These are phyloP conservation scores for Mollisia scopiformis DNA, from an alignment of 2,329 filamentous ascomycete species.

Conservation along the genomic window DNA sequence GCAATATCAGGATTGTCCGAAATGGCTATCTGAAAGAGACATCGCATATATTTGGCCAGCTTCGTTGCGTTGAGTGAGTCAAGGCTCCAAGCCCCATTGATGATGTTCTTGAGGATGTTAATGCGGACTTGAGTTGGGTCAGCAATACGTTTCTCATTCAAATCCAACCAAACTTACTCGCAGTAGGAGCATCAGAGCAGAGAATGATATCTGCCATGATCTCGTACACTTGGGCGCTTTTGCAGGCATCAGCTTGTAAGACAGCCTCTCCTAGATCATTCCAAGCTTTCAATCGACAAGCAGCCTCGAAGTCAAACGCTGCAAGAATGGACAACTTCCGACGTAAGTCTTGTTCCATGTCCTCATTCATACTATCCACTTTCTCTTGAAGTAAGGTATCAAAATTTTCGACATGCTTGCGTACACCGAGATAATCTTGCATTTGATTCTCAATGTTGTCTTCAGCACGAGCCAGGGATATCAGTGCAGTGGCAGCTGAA, in stretches of 20 bases:
- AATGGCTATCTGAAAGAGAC: conserved; percentile 71
- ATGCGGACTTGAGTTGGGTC: conserved; percentile 33
- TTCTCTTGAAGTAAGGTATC: conserved; percentile 48
- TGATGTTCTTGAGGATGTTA: conserved; percentile 63
- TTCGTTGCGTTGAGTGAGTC: conserved; percentile 58
- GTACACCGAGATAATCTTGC: conserved; percentile 64
- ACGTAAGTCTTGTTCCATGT: conserved; percentile 54
- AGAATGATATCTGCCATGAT: conserved; percentile 69
- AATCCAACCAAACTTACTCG: conserved; percentile 43
- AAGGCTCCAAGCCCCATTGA: conserved; percentile 67
- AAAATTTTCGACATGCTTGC: conserved; percentile 64
- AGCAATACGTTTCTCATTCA: not conserved
- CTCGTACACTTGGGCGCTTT: conserved; percentile 54
- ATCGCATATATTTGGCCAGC: conserved; percentile 77
- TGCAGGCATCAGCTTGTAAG: conserved; percentile 48
- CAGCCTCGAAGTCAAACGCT: conserved; percentile 80
- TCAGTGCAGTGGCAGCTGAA: conserved; percentile 55
- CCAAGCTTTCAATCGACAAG: conserved; percentile 68
- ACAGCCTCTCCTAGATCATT: conserved; percentile 66
- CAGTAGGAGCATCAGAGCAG: conserved; percentile 51
- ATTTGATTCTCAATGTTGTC: conserved; percentile 53
- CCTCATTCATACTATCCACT: conserved; percentile 44
- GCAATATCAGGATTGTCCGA: conserved; percentile 53
- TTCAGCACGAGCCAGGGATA: conserved; percentile 55
- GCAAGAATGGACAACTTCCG: conserved; percentile 68